A percentile compares a stretch with the other conserved stretches of the same genome.
phyloP scores from a whole-genome alignment of 2,329 filamentous ascomycete genomes.

The Gaeumannomyces sp. region DNA sequence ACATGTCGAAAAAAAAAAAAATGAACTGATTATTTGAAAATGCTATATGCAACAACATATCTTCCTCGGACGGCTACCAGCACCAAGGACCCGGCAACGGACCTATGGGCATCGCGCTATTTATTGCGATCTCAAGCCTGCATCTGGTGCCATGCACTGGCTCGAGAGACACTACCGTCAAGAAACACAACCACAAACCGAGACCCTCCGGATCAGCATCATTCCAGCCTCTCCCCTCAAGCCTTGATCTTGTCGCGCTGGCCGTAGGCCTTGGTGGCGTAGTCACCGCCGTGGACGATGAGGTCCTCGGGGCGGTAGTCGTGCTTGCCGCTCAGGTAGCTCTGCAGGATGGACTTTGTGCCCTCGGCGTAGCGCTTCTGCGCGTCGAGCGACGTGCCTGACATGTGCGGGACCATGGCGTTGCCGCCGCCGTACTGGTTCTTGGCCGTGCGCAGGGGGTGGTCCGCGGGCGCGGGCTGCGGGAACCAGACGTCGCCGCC shows the following conservation, averaged over 20 bases:
- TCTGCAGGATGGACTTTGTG: constrained; percentile 82
- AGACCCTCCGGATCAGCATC: no score
- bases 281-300: constrained; percentile 84
- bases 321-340: constrained; percentile 79
- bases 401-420: constrained; percentile 99
- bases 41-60: background rate
- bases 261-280: constrained; percentile 91
- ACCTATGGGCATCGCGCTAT: no score
- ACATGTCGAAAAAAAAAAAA: background rate
- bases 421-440: constrained; percentile 96
- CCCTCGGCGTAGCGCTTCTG: constrained; percentile 87
- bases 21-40: background rate
- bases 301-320: constrained; percentile 89
- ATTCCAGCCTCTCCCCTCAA: background rate
- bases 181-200: background rate
- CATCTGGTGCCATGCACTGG: no score
- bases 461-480: constrained; percentile 89
- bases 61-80: background rate
- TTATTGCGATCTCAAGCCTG: no score
- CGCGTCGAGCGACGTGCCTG: constrained; percentile 95
- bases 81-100: no score
- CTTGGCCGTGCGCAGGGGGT: constrained; percentile 86
- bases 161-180: no score
- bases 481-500: constrained; percentile 94
- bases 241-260: constrained; percentile 49